phyloP scores from a whole-genome alignment of 2,329 filamentous ascomycete species.

The Geosmithia morbida region DNA sequence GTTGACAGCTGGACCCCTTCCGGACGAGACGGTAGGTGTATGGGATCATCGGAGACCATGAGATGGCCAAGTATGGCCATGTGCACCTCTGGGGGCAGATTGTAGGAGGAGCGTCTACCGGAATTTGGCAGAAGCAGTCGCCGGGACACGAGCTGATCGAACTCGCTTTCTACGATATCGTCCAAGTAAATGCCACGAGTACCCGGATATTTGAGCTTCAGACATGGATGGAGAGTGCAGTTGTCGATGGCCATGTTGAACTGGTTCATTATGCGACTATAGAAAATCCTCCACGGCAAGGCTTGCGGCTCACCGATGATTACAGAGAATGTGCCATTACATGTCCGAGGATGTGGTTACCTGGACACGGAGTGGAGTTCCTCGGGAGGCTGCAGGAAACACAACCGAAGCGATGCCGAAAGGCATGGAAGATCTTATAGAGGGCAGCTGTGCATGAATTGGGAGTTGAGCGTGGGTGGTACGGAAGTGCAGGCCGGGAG shows the following conservation, averaged over 20 bases:
- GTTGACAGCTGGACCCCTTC: conserved; percentile 19
- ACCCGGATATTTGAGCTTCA: neutral
- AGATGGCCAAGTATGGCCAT: conserved; percentile 19
- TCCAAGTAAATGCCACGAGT: neutral
- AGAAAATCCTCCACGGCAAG: neutral
- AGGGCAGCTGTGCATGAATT: too few relatives aligned
- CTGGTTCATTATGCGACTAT: neutral
- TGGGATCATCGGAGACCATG: conserved; percentile 16
- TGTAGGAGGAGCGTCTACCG: neutral
- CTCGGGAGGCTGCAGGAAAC: neutral
- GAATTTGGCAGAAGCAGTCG: neutral
- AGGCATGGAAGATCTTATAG: neutral
- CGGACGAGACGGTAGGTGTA: conserved; percentile 33
- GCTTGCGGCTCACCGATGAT: neutral
- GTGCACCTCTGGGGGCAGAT: conserved; percentile 14
- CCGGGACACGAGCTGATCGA: too few relatives aligned
- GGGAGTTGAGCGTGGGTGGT: too few relatives aligned
- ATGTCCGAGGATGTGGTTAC: too few relatives aligned
- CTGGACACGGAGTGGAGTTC: too few relatives aligned
- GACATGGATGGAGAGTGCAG: neutral
- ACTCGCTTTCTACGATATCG: too few relatives aligned
- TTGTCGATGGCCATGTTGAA: neutral
- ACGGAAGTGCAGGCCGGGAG: too few relatives aligned
- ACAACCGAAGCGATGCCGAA: neutral
- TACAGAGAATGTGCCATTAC: too few relatives aligned